Percentiles rank a stretch among this genome's conserved stretches.
Conservation (phyloP, 2,329 filamentous ascomycete species). For the Dothideomycetes sp. region DNA sequence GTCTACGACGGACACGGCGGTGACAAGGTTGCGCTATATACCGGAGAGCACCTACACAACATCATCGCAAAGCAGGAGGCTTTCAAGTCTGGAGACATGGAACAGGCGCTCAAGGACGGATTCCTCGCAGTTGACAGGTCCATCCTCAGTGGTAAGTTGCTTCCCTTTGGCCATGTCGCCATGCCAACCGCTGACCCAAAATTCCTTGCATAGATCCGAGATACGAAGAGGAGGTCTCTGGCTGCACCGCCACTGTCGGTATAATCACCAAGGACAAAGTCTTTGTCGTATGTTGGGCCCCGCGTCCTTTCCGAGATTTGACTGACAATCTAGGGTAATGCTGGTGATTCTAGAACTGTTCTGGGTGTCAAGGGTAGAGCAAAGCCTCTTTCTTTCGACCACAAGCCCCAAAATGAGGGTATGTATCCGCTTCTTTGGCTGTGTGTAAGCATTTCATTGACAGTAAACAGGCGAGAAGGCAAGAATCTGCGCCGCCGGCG, state of each 20-base stretch:
- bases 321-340: slow-evolving; percentile 63
- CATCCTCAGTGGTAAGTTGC: slow-evolving; percentile 75
- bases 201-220: slow-evolving; percentile 62
- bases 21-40: slow-evolving; percentile 89
- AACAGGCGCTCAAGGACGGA: slow-evolving; percentile 93
- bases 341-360: slow-evolving; percentile 90
- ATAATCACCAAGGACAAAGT: slow-evolving; percentile 87
- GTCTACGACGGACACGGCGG: slow-evolving; percentile 97
- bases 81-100: slow-evolving; percentile 83
- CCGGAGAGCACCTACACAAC: slow-evolving; percentile 84
- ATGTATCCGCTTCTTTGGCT: slow-evolving; percentile 16
- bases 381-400: slow-evolving; percentile 96
- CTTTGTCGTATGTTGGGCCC: slow-evolving; percentile 66
- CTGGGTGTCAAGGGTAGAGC: slow-evolving; percentile 93
- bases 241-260: slow-evolving; percentile 89
- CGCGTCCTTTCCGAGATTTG: slow-evolving; percentile 1
- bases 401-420: slow-evolving; percentile 99
- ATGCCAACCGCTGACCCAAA: slow-evolving; percentile 14
- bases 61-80: slow-evolving; percentile 92
- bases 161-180: neutral
- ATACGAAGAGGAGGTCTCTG: slow-evolving; percentile 96
- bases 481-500: slow-evolving; percentile 87
- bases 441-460: slow-evolving; percentile 16
- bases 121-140: slow-evolving; percentile 94
- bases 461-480: slow-evolving; percentile 73